Conservation (phyloP, 306 rosid genomes). For the Prunus mongolica region DNA sequence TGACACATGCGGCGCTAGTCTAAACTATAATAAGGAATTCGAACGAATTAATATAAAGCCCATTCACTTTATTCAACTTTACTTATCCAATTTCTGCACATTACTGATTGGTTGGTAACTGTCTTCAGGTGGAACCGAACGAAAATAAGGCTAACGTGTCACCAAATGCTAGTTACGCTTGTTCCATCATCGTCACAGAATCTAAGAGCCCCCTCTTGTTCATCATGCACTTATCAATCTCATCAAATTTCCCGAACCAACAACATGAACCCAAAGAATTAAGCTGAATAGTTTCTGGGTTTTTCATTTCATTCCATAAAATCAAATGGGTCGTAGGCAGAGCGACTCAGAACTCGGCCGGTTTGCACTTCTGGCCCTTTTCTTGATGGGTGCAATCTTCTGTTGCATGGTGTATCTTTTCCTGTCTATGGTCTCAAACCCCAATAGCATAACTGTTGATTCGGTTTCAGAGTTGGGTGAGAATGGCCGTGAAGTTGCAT, state of each 20-base stretch:
- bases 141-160: no score
- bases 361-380: constrained; percentile 38
- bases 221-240: neutral
- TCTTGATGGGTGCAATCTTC: constrained; percentile 53
- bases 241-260: neutral
- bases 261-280: neutral
- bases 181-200: no score
- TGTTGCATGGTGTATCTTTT: constrained; percentile 49
- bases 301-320: neutral
- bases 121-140: no score
- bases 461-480: constrained; percentile 9
- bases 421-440: constrained; percentile 23
- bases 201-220: no score
- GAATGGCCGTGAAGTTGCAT: neutral
- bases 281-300: constrained; percentile 22
- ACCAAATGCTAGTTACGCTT: no score
- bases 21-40: no score
- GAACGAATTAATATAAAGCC: no score
- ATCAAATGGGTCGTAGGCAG: constrained; percentile 71
- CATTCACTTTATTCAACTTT: no score
- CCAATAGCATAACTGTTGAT: neutral
- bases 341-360: constrained; percentile 49
- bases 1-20: accelerated
- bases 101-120: no score
- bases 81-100: no score